These are phyloP conservation scores for Lentinula aciculospora DNA, from an alignment of 768 basidiomycete genomes.

Conservation along the genomic window DNA sequence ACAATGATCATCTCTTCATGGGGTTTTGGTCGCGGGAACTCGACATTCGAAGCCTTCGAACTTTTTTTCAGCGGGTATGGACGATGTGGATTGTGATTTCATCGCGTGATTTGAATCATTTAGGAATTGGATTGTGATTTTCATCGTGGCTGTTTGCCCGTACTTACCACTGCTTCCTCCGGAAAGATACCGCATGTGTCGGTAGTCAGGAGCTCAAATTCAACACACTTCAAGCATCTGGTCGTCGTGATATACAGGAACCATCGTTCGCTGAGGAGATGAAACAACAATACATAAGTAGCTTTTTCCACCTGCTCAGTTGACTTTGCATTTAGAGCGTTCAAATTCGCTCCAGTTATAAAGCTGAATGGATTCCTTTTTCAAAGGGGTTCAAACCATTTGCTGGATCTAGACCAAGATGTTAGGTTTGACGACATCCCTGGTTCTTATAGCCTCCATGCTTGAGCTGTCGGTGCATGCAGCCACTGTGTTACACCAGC, in stretches of 20 bases:
- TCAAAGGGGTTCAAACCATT: not conserved
- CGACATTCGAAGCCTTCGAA: no score
- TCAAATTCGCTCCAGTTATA: not conserved
- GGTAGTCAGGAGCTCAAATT: conserved; percentile 3
- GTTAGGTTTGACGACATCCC: not conserved
- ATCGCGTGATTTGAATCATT: not conserved
- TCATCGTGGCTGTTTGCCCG: not conserved
- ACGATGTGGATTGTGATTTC: not conserved
- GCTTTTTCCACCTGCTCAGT: not conserved
- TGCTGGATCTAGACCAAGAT: not conserved
- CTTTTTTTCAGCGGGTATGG: not conserved
- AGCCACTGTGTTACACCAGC: conserved; percentile 5
- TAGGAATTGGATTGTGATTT: not conserved
- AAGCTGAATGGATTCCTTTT: not conserved
- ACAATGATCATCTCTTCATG: not conserved
- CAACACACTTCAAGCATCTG: not conserved
- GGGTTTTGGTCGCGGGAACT: no score
- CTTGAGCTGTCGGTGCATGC: conserved; percentile 5
- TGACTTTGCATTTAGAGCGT: not conserved
- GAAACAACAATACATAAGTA: not conserved
- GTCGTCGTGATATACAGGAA: not conserved
- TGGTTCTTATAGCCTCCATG: not conserved
- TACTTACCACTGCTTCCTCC: not conserved
- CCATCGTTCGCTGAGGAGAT: not conserved
- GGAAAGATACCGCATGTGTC: not conserved